phyloP scores from a whole-genome alignment of 192 early-diverging fungal genomes.

The Glomus cerebriforme region DNA sequence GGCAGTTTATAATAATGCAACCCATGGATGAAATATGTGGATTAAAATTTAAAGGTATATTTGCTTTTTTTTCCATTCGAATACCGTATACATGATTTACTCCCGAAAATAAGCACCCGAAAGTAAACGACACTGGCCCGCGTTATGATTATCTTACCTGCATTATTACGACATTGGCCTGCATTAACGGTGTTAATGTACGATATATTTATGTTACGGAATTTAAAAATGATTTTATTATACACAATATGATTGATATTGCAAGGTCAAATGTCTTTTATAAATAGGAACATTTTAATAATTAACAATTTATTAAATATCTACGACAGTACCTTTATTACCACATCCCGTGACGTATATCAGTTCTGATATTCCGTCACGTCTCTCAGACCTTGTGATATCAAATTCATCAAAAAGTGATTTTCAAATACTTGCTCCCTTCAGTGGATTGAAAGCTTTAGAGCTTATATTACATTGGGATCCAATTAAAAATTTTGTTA shows the following conservation, averaged over 20 bases:
- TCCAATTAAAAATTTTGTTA: slow-evolving; percentile 11
- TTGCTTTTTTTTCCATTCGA: background rate
- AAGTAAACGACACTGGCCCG: too few species aligned
- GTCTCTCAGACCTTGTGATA: background rate
- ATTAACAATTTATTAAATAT: too few species aligned
- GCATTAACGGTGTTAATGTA: too few species aligned
- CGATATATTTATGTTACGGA: too few species aligned
- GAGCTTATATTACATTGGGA: slow-evolving; percentile 30
- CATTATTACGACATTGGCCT: too few species aligned
- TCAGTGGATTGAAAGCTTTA: slow-evolving; percentile 18
- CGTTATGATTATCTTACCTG: too few species aligned
- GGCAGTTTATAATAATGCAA: slow-evolving; percentile 5
- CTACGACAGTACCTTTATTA: slow-evolving; percentile 6
- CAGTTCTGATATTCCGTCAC: background rate
- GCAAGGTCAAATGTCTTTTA: too few species aligned
- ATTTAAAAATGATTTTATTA: too few species aligned
- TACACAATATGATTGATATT: too few species aligned
- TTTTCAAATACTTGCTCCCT: background rate
- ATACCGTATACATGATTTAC: too few species aligned
- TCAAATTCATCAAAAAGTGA: background rate
- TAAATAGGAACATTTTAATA: too few species aligned
- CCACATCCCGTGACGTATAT: slow-evolving; percentile 8
- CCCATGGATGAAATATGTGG: slow-evolving; percentile 7
- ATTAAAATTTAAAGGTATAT: slow-evolving; percentile 12
- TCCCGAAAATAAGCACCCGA: too few species aligned